These are phyloP conservation scores for Sanghuangporus baumii DNA, from an alignment of 1,284 basidiomycete genomes.

Conservation along the genomic window DNA sequence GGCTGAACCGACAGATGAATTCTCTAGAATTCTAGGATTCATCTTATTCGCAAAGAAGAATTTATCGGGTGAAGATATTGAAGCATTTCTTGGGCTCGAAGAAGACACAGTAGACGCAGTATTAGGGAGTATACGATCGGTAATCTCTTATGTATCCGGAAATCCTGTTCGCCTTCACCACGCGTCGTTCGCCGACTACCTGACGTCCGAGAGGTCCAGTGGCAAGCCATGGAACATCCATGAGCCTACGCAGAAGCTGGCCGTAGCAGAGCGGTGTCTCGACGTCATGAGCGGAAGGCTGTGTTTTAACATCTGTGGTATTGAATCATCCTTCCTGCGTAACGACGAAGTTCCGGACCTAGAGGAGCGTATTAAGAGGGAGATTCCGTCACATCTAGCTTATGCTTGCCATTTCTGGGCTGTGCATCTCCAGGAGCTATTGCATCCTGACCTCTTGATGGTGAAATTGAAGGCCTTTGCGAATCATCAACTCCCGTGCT, in stretches of 20 bases:
- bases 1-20: background rate
- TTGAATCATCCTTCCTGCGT: conserved; percentile 12
- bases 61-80: background rate
- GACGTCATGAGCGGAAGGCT: background rate
- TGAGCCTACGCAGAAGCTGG: too few relatives aligned
- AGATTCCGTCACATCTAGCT: conserved; percentile 6
- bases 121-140: background rate
- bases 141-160: background rate
- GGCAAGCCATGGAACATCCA: too few relatives aligned
- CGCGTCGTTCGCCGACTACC: background rate
- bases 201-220: too few relatives aligned
- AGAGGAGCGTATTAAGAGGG: background rate
- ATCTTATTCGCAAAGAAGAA: background rate
- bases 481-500: background rate
- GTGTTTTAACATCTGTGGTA: conserved; percentile 19
- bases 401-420: conserved; percentile 13
- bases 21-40: background rate
- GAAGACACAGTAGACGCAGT: background rate
- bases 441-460: background rate
- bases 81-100: background rate
- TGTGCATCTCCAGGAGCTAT: background rate
- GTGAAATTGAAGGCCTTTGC: background rate
- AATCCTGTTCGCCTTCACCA: background rate
- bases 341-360: conserved; percentile 14
- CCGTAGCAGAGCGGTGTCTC: background rate